These are phyloP conservation scores for Ochromonas danica DNA, from an alignment of 108 stramenopile species.

Conservation along the genomic window DNA sequence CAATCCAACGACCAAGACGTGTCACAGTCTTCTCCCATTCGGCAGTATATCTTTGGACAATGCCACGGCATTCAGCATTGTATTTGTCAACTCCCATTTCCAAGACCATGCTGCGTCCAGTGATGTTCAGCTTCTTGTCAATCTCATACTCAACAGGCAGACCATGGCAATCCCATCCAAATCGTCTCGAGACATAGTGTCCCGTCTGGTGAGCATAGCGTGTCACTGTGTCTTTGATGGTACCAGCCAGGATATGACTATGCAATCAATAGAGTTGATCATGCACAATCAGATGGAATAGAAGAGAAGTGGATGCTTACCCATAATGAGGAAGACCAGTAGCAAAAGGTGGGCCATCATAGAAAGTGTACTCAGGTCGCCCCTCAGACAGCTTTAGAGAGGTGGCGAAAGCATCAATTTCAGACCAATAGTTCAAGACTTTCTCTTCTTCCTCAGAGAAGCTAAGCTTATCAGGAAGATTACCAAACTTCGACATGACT, in stretches of 20 bases:
- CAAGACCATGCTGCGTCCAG: constrained; percentile 84
- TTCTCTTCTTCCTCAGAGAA: constrained; percentile 44
- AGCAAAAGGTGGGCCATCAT: constrained; percentile 99
- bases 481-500: constrained; percentile 1
- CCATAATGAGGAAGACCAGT: constrained; percentile 99
- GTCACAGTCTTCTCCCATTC: constrained; percentile 96
- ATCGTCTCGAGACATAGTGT: constrained; percentile 83
- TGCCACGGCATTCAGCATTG: constrained; percentile 90
- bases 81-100: constrained; percentile 96
- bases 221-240: constrained; percentile 98
- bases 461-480: constrained; percentile 32
- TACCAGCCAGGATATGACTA: constrained; percentile 93
- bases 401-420: constrained; percentile 45
- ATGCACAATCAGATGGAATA: not conserved
- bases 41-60: constrained; percentile 89
- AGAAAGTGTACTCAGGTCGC: constrained; percentile 82
- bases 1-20: constrained; percentile 96
- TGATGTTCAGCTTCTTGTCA: constrained; percentile 87
- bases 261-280: constrained; percentile 1
- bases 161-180: constrained; percentile 99
- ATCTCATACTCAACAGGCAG: constrained; percentile 98
- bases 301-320: not conserved
- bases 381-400: constrained; percentile 54
- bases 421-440: constrained; percentile 48
- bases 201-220: constrained; percentile 93